Evolutionary conservation across 768 basidiomycete genomes (phyloP), one percentile per base, ranked within the genome.

Genomic region (Suillus weaverae): DNA sequence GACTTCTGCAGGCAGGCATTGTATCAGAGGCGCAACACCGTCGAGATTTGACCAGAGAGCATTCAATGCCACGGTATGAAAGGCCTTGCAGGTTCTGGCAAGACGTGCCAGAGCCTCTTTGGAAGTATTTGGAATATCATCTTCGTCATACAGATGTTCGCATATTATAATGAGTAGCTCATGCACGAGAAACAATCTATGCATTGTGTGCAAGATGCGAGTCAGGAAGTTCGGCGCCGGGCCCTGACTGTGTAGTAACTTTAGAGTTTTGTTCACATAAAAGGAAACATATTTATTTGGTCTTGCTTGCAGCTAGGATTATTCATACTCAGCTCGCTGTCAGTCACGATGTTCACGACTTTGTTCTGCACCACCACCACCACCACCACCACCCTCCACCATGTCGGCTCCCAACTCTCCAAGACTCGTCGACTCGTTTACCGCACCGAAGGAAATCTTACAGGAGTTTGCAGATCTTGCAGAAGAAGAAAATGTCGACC

Each of bases 381-480:
- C 61, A 65, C 61, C 69, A 72, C 43, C 61, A 68, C 51, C 62
- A 62, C 26, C 35, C 39, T 50, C 39, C 39, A 67, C 38, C 80
- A 86, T 84, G 83, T 85, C 86, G 76, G 74, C 85, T 72, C 82
- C 86, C 67, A 79, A 79, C 67, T 86, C 87, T 68, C 86, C 86
- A 65, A 86, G 92, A 76, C 85, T 94, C 64, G 84, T 95, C 67
- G 93, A 95, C 84, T 93, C 92, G 61, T 97, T 89, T 77, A 95
- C 95, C 66, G 97, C 85, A 51, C 94, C 95, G 14, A 96, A 93
- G 80, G 95, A 99, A 65, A 83, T 99, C 61, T 85, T 99, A 46
- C 86, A 94, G 76, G 97, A 99, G 79, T 97, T 99, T 68, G 91
- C 90, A 35, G 89, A 95, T 63, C 86, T 96, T 74, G 95, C 94